Percentiles rank a stretch among this genome's conserved stretches.
Conservation (phyloP, 2,329 filamentous ascomycete genomes). For the Penicillium sp. region DNA sequence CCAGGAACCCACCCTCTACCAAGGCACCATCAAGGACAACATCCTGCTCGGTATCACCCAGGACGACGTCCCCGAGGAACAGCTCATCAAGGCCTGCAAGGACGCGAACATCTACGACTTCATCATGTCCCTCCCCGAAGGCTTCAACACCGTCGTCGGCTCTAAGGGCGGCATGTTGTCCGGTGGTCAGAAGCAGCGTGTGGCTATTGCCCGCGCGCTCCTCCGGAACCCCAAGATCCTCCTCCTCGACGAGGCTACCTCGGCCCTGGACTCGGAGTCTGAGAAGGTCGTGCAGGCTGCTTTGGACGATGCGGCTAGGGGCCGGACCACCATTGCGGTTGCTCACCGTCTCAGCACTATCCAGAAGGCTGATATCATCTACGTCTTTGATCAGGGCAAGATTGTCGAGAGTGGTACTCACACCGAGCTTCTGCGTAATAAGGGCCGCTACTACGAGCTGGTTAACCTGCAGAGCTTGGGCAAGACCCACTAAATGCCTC, state of each 20-base stretch:
- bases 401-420: constrained; percentile 87
- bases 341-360: constrained; percentile 91
- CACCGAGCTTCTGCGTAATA: constrained; percentile 66
- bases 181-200: constrained; percentile 91
- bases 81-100: constrained; percentile 75
- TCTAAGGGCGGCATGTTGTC: constrained; percentile 82
- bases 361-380: constrained; percentile 91
- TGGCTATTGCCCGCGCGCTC: constrained; percentile 88
- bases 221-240: constrained; percentile 89
- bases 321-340: constrained; percentile 88
- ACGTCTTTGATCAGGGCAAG: constrained; percentile 89
- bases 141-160: constrained; percentile 82
- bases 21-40: constrained; percentile 88
- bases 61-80: constrained; percentile 69
- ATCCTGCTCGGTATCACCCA: constrained; percentile 75
- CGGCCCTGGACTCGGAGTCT: constrained; percentile 53
- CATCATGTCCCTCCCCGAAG: constrained; percentile 81
- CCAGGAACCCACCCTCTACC: constrained; percentile 93
- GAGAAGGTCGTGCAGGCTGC: constrained; percentile 65
- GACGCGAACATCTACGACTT: constrained; percentile 94
- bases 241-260: constrained; percentile 75
- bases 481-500: constrained; percentile 47
- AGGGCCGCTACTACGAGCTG: constrained; percentile 74
- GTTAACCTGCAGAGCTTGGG: constrained; percentile 79
- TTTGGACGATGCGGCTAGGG: constrained; percentile 78